Evolutionary conservation across 345 rosid genomes (phyloP), one percentile per base, ranked within the genome.

Genomic region (Lepidium aucheri): DNA sequence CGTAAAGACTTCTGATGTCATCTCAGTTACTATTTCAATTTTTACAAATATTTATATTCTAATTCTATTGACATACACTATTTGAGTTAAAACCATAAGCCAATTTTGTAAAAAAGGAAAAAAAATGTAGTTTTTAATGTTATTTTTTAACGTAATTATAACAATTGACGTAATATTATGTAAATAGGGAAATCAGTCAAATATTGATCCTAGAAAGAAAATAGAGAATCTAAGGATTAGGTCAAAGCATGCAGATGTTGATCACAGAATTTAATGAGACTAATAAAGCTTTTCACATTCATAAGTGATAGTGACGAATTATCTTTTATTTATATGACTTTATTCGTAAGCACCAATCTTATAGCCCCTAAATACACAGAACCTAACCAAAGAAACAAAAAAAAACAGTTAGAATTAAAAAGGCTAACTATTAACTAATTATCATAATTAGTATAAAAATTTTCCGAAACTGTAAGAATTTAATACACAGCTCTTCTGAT

Each of bases 161-260:
- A 24, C 3, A 24, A 26, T 26, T 26, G 6, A 26, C 30, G 30
- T 26, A 26, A 26, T 26, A 26, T 26, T 26, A 26, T 1, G 30
- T 26, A 26, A 4, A 2, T 26, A 26, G 6, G 6, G 0, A 26
- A 26, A 26, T 26, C 6, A 26, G 38, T 34, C 28, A 56, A 64
- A 56, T 12, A 56, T 47, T 32, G 15, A 46, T 40, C 11, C 30
- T 54, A 43, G 15, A 30, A 72, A 41, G 46, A 8, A 50, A 43
- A 51, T 9, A 5, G 16, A 16, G 50, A 58, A 65, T 57, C 60
- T 43, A 30, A 24, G 60, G 47, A 57, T 57, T 20, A 57, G 43
- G 50, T 66, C 72, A 59, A 65, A 59, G 41, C 62, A 65, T 42
- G 76, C 60, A 65, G 65, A 70, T 58, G 60, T 58, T 11, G 39